Evolutionary conservation across 2,329 filamentous ascomycete genomes (phyloP), one percentile per base, ranked within the genome.

Genomic region (Tolypocladium nubicola): DNA sequence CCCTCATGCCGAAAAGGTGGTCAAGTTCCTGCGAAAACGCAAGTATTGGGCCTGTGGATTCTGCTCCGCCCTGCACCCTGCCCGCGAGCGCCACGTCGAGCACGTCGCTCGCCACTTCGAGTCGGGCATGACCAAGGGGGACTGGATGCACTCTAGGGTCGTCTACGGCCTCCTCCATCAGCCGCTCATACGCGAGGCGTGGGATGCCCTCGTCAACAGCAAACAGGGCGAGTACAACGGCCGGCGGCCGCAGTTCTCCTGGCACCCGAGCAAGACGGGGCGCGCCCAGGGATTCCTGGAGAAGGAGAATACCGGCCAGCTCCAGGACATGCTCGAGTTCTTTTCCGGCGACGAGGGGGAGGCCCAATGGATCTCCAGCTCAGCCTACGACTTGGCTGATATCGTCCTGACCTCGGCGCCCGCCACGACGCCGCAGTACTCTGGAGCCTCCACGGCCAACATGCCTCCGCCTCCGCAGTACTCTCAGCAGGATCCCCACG

Each of bases 1-100:
- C 61, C 83, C 84, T 6, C 84, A 86, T 63, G 82, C 83, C 53
- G 81, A 85, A 62, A 81, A 81, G 62, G 82, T 85, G 23, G 82
- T 85, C 65, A 79, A 79, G 64, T 84, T 83, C 56, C 78, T 83
- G 60, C 79, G 79, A 59, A 84, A 86, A 73, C 79, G 83, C 62
- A 84, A 82, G 69, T 83, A 85, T 43, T 88, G 84, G 80, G 85
- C 83, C 1, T 88, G 85, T 61, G 85, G 85, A 33, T 87, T 87
- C 70, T 88, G 85, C 64, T 84, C 81, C 4, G 80, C 79, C 19
- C 76, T 87, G 47, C 77, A 86, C 58, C 78, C 82, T 19, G 82
- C 83, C 14, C 81, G 83, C 61, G 84, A 87, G 66, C 82, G 85
- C 56, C 82, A 86, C 64, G 84, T 86, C 60, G 83, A 87, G 65